Conservation (phyloP, 2,329 filamentous ascomycete genomes). For the Epichloe baconii region DNA sequence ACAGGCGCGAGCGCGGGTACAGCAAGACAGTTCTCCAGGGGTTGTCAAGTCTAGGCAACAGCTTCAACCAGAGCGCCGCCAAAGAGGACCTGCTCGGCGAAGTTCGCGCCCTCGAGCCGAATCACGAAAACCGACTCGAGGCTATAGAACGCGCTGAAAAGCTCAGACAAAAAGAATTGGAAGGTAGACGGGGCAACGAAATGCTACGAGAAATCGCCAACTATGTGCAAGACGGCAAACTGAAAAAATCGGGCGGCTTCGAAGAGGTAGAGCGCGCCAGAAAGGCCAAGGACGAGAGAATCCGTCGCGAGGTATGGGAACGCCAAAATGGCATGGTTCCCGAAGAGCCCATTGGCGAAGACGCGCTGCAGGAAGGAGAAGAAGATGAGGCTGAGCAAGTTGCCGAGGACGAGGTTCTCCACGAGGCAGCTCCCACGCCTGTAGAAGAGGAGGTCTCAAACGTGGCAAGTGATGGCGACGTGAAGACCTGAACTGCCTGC, state of each 20-base stretch:
- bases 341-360: conserved; percentile 29
- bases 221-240: conserved; percentile 79
- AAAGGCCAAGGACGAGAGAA: conserved; percentile 74
- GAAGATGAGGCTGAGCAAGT: conserved; percentile 11
- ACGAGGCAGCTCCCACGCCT: conserved; percentile 2
- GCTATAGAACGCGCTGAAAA: conserved; percentile 97
- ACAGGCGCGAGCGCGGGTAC: conserved; percentile 35
- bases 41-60: conserved; percentile 38
- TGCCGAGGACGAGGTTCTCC: conserved; percentile 7
- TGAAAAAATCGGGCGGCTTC: conserved; percentile 92
- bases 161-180: conserved; percentile 76
- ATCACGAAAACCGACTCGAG: conserved; percentile 85
- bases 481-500: not conserved
- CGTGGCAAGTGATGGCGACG: conserved; percentile 1
- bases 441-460: not conserved
- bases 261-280: conserved; percentile 84
- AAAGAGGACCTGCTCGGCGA: conserved; percentile 89
- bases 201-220: conserved; percentile 73
- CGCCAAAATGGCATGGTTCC: conserved; percentile 44
- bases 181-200: conserved; percentile 57
- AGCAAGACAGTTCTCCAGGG: conserved; percentile 43
- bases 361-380: conserved; percentile 14
- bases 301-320: conserved; percentile 67
- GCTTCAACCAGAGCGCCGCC: conserved; percentile 59
- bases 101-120: conserved; percentile 83